Evolutionary conservation across 164 flowering plant genomes (phyloP).

Genomic region (Saururus chinensis): DNA sequence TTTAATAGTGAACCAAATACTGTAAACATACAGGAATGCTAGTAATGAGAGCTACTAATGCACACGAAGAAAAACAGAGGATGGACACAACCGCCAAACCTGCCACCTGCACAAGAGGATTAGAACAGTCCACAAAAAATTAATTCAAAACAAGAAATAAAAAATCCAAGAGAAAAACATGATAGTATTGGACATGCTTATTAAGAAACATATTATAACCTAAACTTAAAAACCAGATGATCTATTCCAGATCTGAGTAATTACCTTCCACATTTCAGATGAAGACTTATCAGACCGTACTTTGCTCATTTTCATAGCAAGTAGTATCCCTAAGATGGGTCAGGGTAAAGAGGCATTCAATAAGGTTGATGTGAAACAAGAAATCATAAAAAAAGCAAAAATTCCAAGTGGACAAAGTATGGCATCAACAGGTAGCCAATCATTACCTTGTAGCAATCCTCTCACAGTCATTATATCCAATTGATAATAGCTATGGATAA

Average conservation of each 20-base stretch:
- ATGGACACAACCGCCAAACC: slow-evolving; percentile 73
- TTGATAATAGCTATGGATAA: too few species aligned
- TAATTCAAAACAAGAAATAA: too few species aligned
- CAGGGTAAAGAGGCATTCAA: too few species aligned
- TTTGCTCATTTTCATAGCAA: slow-evolving; percentile 66
- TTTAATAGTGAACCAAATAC: not conserved
- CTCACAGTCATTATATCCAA: too few species aligned
- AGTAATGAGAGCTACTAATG: slow-evolving; percentile 56
- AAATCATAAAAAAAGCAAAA: slow-evolving; percentile 4
- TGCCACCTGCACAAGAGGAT: slow-evolving; percentile 48
- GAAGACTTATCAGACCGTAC: too few species aligned
- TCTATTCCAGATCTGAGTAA: slow-evolving; percentile 60
- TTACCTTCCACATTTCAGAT: too few species aligned
- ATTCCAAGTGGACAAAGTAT: not conserved
- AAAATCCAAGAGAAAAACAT: not conserved
- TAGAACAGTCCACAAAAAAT: too few species aligned
- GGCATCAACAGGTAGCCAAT: too few species aligned
- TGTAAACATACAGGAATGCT: slow-evolving; percentile 53
- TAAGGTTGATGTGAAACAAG: too few species aligned
- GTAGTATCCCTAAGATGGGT: slow-evolving; percentile 44
- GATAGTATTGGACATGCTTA: not conserved
- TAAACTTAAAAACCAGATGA: not conserved
- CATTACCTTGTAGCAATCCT: too few species aligned
- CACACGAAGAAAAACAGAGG: slow-evolving; percentile 69
- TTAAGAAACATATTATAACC: not conserved